Evolutionary conservation across 148 eudicot genomes (phyloP).

Genomic region (Simmondsia chinensis): DNA sequence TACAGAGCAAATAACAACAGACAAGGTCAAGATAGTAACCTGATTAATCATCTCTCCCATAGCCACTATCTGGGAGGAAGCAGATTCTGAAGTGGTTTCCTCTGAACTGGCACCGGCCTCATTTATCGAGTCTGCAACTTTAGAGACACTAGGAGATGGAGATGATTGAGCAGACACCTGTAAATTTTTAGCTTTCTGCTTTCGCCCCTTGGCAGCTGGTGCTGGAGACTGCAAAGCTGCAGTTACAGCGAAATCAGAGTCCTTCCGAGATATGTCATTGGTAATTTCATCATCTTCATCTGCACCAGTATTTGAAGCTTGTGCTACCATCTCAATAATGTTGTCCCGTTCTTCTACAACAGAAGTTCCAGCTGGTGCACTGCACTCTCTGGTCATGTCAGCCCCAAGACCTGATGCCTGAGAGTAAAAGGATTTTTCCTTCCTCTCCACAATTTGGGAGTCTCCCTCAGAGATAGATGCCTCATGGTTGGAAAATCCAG

Average conservation of each 20-base stretch:
- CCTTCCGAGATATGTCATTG: conserved; percentile 32
- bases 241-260: conserved; percentile 22
- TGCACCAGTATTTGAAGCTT: conserved; percentile 38
- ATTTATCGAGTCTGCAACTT: conserved; percentile 40
- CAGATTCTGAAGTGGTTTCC: conserved; percentile 29
- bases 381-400: conserved; percentile 60
- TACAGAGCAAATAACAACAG: background rate
- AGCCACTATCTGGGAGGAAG: conserved; percentile 33
- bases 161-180: conserved; percentile 56
- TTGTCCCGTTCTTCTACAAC: conserved; percentile 40
- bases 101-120: conserved; percentile 40
- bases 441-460: conserved; percentile 37
- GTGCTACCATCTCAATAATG: conserved; percentile 40
- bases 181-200: conserved; percentile 52
- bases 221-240: conserved; percentile 28
- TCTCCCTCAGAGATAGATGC: conserved; percentile 34
- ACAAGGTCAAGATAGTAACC: conserved; percentile 28
- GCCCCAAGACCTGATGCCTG: conserved; percentile 88
- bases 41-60: conserved; percentile 59
- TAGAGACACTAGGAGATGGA: conserved; percentile 48
- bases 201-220: conserved; percentile 50
- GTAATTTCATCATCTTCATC: conserved; percentile 42
- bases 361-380: conserved; percentile 44
- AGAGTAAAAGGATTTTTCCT: conserved; percentile 67
- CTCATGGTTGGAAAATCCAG: conserved; percentile 33